Base-by-base conservation (phyloP, 2,329 filamentous ascomycete genomes). In the Cladophialophora bantiana region DNA sequence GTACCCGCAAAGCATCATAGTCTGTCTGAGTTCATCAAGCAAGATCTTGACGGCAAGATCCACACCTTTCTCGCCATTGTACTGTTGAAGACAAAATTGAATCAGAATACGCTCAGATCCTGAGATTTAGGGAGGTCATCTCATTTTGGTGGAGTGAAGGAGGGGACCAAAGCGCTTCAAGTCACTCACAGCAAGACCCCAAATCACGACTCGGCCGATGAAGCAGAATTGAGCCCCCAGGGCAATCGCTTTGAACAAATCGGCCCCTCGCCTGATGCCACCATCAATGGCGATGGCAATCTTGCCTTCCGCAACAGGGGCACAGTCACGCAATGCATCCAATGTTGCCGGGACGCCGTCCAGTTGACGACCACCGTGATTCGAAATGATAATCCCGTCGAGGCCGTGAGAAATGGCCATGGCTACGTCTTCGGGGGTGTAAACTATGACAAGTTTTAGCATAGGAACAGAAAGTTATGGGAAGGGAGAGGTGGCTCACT, bases 181-280 rank as follows among this genome's bases (percentile, higher is more conserved):
- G 26, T 3, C 26, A 48, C n/a, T 9, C n/a, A 48, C 42, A 7
- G 68, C 68, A 34, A 85, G 75, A 1, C 82, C 83, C 83, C 83
- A 85, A 13, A 85, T 75, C 5, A 79, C 76, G 4, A 80, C 78
- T 26, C 83, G 71, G 0, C 83, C 83, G 4, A 83, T 75, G 80
- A 76, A 85, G 64, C 76, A 81, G 72, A 77, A 83, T 53, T 83
- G 77, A 0, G 83, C 83, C 1, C 83, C 83, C 3, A 86, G 73
- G 3, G 82, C 81, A 2, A 85, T 74, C 0, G 85, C 85, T 72
- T 87, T 87, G 75, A 88, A 83, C 7, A 87, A 79, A 72, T 88
- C 85, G 0, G 80, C 83, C 0, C 85, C 86, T 6, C 81, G 80
- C 52, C 85, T 73, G 34, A 88, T 82, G 0, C 86, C 85, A 6